Conservation (phyloP, 2,329 filamentous ascomycete genomes). For the Coleophoma cylindrospora region DNA sequence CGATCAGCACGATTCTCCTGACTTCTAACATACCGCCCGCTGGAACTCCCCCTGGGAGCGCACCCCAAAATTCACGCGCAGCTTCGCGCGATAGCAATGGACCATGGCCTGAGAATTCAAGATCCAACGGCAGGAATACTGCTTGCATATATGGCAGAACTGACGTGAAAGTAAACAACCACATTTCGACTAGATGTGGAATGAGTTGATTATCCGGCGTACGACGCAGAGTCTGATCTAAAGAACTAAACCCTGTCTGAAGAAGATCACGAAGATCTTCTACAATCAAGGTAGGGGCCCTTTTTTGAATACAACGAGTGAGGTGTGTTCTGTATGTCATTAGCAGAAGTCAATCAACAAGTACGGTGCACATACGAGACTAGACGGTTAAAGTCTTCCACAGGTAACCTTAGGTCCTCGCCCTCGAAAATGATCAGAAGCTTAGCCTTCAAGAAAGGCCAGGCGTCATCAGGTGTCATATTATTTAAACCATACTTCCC, state of each 20-base stretch:
- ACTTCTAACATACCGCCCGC: conserved; percentile 64
- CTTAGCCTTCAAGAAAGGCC: conserved; percentile 74
- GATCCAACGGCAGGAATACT: conserved; percentile 86
- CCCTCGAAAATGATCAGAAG: conserved; percentile 76
- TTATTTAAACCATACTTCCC: conserved; percentile 62
- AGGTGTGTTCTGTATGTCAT: conserved; percentile 53
- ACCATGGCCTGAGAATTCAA: conserved; percentile 86
- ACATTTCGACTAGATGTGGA: conserved; percentile 84
- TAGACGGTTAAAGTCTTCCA: conserved; percentile 78
- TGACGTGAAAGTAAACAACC: conserved; percentile 87
- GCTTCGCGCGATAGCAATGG: conserved; percentile 72
- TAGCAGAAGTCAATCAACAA: conserved; percentile 2
- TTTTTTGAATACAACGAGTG: conserved; percentile 69
- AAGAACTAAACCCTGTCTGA: conserved; percentile 74
- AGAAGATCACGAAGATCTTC: conserved; percentile 75
- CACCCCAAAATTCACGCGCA: conserved; percentile 87
- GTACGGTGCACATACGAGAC: conserved; percentile 43
- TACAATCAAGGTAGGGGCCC: conserved; percentile 64
- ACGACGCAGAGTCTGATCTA: conserved; percentile 77
- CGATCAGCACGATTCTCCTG: conserved; percentile 78
- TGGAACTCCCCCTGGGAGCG: conserved; percentile 49
- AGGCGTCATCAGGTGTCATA: conserved; percentile 73
- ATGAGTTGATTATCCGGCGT: conserved; percentile 86
- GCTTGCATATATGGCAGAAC: conserved; percentile 93
- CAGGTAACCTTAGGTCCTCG: conserved; percentile 71